Percentiles rank a stretch among this genome's conserved stretches.
Conservation (phyloP, 2,329 filamentous ascomycete genomes). For the Diaporthe batatas region DNA sequence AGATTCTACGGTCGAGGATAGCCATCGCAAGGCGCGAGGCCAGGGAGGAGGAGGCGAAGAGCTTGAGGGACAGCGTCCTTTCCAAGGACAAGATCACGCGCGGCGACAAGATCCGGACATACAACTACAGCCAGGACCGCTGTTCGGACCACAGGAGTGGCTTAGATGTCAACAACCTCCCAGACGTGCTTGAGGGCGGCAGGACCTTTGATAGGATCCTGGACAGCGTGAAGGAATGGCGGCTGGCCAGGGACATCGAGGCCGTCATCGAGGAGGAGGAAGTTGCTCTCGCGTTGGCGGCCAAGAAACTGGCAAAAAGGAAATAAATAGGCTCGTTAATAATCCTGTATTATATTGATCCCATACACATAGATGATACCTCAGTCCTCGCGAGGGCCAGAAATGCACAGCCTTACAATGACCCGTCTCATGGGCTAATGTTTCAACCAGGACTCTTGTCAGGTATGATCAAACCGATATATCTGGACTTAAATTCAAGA, state of each 20-base stretch:
- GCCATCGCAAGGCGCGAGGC: conserved; percentile 85
- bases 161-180: conserved; percentile 82
- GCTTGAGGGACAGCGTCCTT: conserved; percentile 82
- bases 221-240: conserved; percentile 82
- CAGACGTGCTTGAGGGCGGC: conserved; percentile 82
- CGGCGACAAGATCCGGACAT: conserved; percentile 94
- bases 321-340: conserved; percentile 42
- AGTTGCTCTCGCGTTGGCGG: conserved; percentile 52
- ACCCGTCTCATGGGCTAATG: neutral
- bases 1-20: conserved; percentile 82
- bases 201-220: conserved; percentile 81
- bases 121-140: conserved; percentile 81
- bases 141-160: conserved; percentile 92
- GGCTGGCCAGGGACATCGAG: conserved; percentile 80
- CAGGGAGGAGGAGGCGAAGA: conserved; percentile 83
- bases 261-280: conserved; percentile 75
- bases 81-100: conserved; percentile 86
- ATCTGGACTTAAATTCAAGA: no score
- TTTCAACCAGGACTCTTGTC: neutral
- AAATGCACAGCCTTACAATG: neutral
- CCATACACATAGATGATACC: conserved; percentile 30
- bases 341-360: conserved; percentile 3
- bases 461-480: neutral
- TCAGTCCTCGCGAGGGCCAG: neutral
- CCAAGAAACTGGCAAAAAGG: conserved; percentile 44